phyloP scores from a whole-genome alignment of 164 flowering plant genomes.

The Aristolochia contorta region DNA sequence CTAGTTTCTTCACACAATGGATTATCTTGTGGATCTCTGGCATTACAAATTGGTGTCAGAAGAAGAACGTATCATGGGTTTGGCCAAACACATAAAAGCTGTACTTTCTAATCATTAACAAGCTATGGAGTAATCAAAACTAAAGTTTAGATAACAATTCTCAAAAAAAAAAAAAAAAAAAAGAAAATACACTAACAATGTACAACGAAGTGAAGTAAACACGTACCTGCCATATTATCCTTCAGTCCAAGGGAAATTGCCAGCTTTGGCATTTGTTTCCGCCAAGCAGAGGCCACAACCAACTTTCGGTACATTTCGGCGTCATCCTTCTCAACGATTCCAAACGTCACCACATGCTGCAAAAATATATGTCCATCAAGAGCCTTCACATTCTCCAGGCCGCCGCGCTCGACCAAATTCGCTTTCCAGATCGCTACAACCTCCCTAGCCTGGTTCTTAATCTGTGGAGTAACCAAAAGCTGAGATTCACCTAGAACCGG shows the following conservation, averaged over 20 bases:
- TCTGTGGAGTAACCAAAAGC: constrained; percentile 72
- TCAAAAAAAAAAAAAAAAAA: not conserved
- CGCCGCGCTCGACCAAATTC: constrained; percentile 81
- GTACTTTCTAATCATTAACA: too few relatives aligned
- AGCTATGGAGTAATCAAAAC: not conserved
- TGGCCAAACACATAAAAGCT: too few relatives aligned
- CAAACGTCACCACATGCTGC: constrained; percentile 89
- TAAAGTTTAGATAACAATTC: not conserved
- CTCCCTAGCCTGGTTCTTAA: constrained; percentile 57
- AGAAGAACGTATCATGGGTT: too few relatives aligned
- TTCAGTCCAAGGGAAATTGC: constrained; percentile 85
- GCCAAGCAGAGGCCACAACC: constrained; percentile 86
- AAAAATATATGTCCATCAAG: constrained; percentile 91
- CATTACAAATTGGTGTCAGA: too few relatives aligned
- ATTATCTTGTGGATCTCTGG: too few relatives aligned
- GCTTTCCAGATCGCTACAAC: constrained; percentile 84
- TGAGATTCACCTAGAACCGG: constrained; percentile 76
- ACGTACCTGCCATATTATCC: constrained; percentile 76
- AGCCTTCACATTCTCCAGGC: constrained; percentile 89
- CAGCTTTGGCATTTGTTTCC: constrained; percentile 99
- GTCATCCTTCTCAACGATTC: constrained; percentile 73
- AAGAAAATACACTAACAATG: not conserved
- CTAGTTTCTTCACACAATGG: too few relatives aligned
- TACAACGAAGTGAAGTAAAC: not conserved
- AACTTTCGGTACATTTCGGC: constrained; percentile 65